phyloP scores from a whole-genome alignment of 140 eudicot species.

The Stevia rebaudiana region DNA sequence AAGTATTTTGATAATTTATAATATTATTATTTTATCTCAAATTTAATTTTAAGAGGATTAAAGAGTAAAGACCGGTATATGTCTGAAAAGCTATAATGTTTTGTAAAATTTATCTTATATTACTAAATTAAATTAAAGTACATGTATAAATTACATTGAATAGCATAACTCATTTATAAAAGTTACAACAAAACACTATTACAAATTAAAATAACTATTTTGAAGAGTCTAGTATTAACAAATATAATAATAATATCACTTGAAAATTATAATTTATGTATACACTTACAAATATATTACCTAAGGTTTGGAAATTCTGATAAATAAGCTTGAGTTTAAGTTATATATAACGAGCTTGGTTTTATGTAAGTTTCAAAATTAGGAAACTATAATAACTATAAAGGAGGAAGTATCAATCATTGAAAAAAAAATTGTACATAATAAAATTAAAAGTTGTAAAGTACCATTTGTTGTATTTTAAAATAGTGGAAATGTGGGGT shows the following conservation, averaged over 20 bases:
- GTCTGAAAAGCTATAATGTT: background rate
- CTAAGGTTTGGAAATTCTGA: too few species aligned
- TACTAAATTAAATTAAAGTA: background rate
- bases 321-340: too few species aligned
- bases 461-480: background rate
- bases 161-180: background rate
- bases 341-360: too few species aligned
- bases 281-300: too few species aligned
- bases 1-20: background rate
- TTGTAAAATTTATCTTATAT: background rate
- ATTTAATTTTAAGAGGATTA: background rate
- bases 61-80: background rate
- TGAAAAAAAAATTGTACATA: too few species aligned
- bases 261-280: too few species aligned
- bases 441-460: background rate
- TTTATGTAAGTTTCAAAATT: too few species aligned
- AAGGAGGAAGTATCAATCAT: background rate
- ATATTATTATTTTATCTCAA: background rate
- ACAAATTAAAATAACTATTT: too few species aligned
- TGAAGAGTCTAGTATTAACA: too few species aligned
- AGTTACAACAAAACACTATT: too few species aligned
- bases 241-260: too few species aligned
- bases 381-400: background rate
- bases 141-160: background rate
- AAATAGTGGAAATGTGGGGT: conserved; percentile 9